Percentiles rank a stretch among this genome's conserved stretches.
Evolutionary conservation across 2,329 filamentous ascomycete genomes (phyloP).

Genomic region (Knufia fluminis): DNA sequence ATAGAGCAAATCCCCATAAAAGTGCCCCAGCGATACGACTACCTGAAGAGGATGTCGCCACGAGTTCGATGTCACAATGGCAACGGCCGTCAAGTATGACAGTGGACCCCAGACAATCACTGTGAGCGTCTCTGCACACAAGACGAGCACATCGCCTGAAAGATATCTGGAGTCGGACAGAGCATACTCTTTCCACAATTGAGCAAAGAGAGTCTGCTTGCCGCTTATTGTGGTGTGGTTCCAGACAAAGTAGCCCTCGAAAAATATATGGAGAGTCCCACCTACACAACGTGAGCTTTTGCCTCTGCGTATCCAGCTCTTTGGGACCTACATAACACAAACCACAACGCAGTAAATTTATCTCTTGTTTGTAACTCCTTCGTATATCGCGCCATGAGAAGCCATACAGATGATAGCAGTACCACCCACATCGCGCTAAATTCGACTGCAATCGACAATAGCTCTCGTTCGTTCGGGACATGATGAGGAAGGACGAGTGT

Average conservation of each 20-base stretch:
- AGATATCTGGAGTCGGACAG: conserved; percentile 81
- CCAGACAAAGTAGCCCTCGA: conserved; percentile 75
- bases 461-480: conserved; percentile 54
- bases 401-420: conserved; percentile 50
- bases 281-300: conserved; percentile 25
- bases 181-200: conserved; percentile 90
- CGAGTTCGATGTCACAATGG: conserved; percentile 46
- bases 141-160: conserved; percentile 69
- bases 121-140: conserved; percentile 81
- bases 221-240: conserved; percentile 58
- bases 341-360: conserved; percentile 60
- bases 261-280: conserved; percentile 60
- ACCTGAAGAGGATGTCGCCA: conserved; percentile 51
- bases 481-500: conserved; percentile 54
- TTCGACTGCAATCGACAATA: conserved; percentile 48
- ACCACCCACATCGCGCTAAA: conserved; percentile 50
- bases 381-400: conserved; percentile 44
- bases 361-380: conserved; percentile 48
- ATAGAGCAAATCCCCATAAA: conserved; percentile 57
- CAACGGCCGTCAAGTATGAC: conserved; percentile 47
- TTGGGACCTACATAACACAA: conserved; percentile 55
- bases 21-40: conserved; percentile 53
- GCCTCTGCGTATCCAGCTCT: background rate
- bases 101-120: conserved; percentile 59
- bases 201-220: conserved; percentile 64